A percentile compares a stretch with the other conserved stretches of the same genome.
Evolutionary conservation across 2,329 filamentous ascomycete genomes (phyloP).

Genomic region (Lecanicillium sp.): DNA sequence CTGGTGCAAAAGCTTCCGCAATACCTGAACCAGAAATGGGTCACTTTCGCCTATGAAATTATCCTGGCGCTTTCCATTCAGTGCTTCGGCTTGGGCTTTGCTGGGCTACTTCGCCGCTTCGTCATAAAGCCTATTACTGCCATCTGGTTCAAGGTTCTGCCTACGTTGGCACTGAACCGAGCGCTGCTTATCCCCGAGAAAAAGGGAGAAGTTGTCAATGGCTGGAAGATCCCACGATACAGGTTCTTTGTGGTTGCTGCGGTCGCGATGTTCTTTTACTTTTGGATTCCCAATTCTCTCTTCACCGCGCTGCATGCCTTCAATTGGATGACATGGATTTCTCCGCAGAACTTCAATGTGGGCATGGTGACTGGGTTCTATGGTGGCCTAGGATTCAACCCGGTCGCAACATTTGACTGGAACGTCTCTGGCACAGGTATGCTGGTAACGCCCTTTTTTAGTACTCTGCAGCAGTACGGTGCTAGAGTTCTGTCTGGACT

Average conservation of each 20-base stretch:
- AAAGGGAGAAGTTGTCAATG: constrained; percentile 22
- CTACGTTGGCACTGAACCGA: constrained; percentile 38
- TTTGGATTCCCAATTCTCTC: constrained; percentile 44
- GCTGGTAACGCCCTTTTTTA: constrained; percentile 31
- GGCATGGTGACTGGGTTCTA: constrained; percentile 33
- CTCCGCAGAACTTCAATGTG: constrained; percentile 32
- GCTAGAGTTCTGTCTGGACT: constrained; percentile 26
- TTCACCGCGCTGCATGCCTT: constrained; percentile 40
- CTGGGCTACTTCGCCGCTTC: constrained; percentile 41
- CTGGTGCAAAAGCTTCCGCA: constrained; percentile 36
- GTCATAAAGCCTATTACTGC: constrained; percentile 43
- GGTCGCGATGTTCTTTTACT: constrained; percentile 40
- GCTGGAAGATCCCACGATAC: constrained; percentile 34
- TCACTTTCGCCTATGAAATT: constrained; percentile 37
- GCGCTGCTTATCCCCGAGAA: constrained; percentile 32
- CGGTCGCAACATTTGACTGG: constrained; percentile 31
- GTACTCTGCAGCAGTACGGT: constrained; percentile 27
- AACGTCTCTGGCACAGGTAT: constrained; percentile 30
- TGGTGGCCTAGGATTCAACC: constrained; percentile 32
- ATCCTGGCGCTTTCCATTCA: constrained; percentile 40
- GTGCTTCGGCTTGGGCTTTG: constrained; percentile 47
- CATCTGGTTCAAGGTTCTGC: constrained; percentile 44
- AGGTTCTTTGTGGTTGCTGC: constrained; percentile 37
- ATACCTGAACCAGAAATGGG: constrained; percentile 33
- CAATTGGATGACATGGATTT: constrained; percentile 50